Evolutionary conservation across 768 basidiomycete genomes (phyloP).

Genomic region (Boletus vinaceobasis): DNA sequence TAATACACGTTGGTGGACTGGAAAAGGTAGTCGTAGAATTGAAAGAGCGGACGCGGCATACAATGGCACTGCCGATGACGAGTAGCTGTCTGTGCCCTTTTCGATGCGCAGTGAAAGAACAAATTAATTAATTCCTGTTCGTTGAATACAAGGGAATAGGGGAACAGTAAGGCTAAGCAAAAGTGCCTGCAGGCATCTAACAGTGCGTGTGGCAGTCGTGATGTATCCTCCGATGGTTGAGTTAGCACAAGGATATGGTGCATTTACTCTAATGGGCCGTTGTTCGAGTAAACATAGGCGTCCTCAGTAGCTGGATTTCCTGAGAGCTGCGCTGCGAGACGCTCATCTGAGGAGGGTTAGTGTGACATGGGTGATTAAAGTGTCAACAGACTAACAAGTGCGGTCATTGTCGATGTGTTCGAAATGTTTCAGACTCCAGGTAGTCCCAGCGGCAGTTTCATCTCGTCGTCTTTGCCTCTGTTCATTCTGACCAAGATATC

Average conservation of each 20-base stretch:
- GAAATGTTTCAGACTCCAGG: slow-evolving; percentile 82
- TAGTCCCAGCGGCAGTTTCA: slow-evolving; percentile 65
- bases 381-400: slow-evolving; percentile 51
- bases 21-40: slow-evolving; percentile 52
- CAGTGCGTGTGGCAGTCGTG: background rate
- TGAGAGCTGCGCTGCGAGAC: slow-evolving; percentile 60
- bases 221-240: slow-evolving; percentile 1
- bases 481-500: slow-evolving; percentile 63
- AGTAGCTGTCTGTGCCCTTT: background rate
- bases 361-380: background rate
- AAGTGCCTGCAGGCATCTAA: slow-evolving; percentile 11
- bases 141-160: slow-evolving; percentile 12
- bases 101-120: background rate
- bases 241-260: background rate
- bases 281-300: slow-evolving; percentile 64
- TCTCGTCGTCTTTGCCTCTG: slow-evolving; percentile 87
- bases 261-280: slow-evolving; percentile 35
- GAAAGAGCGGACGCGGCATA: slow-evolving; percentile 28
- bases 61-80: background rate
- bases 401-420: slow-evolving; percentile 64
- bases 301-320: slow-evolving; percentile 72
- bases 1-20: slow-evolving; percentile 76
- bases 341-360: slow-evolving; percentile 44
- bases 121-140: slow-evolving; percentile 15
- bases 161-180: slow-evolving; percentile 17